Percentiles rank a stretch among this genome's conserved stretches.
phyloP scores from a whole-genome alignment of 2,329 filamentous ascomycete genomes.

The Aspergillus pseudotamarii region DNA sequence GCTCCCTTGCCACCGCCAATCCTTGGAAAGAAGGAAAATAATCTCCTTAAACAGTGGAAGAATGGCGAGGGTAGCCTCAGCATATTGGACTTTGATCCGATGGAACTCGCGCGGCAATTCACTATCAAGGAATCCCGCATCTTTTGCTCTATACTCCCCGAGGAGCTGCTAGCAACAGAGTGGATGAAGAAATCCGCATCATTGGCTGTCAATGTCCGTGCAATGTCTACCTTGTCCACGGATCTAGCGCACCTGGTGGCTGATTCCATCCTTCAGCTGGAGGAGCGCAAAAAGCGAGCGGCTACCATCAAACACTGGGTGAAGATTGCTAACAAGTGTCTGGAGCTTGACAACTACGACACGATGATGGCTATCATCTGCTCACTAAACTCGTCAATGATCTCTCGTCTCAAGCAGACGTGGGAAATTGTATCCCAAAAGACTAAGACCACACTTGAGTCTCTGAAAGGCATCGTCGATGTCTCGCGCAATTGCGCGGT shows the following conservation, averaged over 20 bases:
- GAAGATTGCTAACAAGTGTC: slow-evolving; percentile 84
- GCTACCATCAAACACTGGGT: slow-evolving; percentile 96
- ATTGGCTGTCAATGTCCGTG: slow-evolving; percentile 84
- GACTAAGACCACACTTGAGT: slow-evolving; percentile 77
- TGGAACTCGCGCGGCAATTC: slow-evolving; percentile 88
- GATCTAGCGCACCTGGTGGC: slow-evolving; percentile 91
- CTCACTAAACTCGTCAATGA: slow-evolving; percentile 87
- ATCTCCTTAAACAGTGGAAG: slow-evolving; percentile 73
- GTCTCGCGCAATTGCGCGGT: slow-evolving; percentile 88
- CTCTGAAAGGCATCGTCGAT: slow-evolving; percentile 82
- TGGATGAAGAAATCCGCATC: slow-evolving; percentile 88
- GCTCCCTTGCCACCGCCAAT: slow-evolving; percentile 69
- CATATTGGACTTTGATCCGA: slow-evolving; percentile 86
- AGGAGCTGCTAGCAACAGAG: slow-evolving; percentile 87
- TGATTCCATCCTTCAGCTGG: slow-evolving; percentile 83
- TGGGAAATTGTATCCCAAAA: slow-evolving; percentile 88
- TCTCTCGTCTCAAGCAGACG: slow-evolving; percentile 82
- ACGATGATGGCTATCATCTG: slow-evolving; percentile 96
- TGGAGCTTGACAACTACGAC: slow-evolving; percentile 94
- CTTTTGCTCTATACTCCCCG: slow-evolving; percentile 88
- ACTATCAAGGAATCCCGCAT: slow-evolving; percentile 89
- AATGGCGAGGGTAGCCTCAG: slow-evolving; percentile 69
- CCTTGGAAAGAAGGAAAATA: slow-evolving; percentile 75
- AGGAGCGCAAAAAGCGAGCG: slow-evolving; percentile 92
- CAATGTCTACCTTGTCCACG: slow-evolving; percentile 90